phyloP scores from a whole-genome alignment of 78 protist genomes.

The Protostelium mycophagum region DNA sequence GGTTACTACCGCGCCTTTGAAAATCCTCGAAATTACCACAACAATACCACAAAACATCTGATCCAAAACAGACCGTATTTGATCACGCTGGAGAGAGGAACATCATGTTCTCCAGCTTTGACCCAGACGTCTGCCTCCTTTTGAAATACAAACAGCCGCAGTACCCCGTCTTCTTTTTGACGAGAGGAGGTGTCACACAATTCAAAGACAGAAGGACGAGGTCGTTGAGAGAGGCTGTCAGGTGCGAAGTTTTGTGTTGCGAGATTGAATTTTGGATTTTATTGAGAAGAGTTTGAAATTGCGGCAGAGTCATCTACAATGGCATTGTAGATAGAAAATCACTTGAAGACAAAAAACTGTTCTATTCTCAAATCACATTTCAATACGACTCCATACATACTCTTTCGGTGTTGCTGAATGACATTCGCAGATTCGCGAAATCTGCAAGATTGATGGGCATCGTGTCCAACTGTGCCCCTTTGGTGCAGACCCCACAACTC shows the following conservation, averaged over 20 bases:
- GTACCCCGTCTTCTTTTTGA: slow-evolving; percentile 75
- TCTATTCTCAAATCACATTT: no score
- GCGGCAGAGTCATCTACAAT: no score
- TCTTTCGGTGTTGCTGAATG: no score
- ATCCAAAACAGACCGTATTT: slow-evolving; percentile 24
- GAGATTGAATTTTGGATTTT: no score
- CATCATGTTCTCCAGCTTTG: slow-evolving; percentile 69
- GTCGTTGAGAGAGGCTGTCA: slow-evolving; percentile 41
- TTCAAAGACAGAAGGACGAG: slow-evolving; percentile 55
- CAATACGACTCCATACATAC: neutral
- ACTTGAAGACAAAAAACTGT: no score
- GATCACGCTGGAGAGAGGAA: slow-evolving; percentile 56
- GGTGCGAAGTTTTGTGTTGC: no score
- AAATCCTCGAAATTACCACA: neutral
- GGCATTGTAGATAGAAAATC: no score
- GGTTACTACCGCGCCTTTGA: neutral
- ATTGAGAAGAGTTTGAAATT: no score
- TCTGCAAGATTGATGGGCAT: slow-evolving; percentile 51
- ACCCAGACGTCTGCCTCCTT: slow-evolving; percentile 56
- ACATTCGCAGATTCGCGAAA: slow-evolving; percentile 31
- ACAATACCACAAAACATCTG: no score
- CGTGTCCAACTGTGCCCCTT: slow-evolving; percentile 43
- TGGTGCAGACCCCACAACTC: slow-evolving; percentile 39
- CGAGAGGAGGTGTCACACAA: slow-evolving; percentile 40
- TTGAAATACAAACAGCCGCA: slow-evolving; percentile 61